Evolutionary conservation across 2,329 filamentous ascomycete species (phyloP).

Genomic region (Cordyceps militaris): DNA sequence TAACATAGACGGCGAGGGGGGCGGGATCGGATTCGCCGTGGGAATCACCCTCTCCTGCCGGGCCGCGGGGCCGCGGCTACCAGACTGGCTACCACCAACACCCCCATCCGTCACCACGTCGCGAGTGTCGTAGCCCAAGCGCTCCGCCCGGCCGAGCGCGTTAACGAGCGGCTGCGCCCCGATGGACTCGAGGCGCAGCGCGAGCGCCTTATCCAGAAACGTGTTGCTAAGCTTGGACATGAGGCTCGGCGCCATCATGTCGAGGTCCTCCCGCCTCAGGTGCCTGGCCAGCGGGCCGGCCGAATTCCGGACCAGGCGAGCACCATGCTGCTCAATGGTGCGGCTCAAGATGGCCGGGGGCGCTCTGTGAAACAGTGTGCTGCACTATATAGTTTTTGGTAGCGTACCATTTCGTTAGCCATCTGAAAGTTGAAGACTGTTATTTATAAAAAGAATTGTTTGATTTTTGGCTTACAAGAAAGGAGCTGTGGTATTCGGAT

Average conservation of each 20-base stretch:
- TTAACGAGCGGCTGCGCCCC: conserved; percentile 48
- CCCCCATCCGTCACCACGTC: conserved; percentile 42
- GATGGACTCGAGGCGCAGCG: conserved; percentile 45
- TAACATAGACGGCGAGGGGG: neutral
- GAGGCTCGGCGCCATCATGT: conserved; percentile 37
- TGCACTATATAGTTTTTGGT: conserved; percentile 31
- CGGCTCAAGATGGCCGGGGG: conserved; percentile 28
- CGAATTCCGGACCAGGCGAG: conserved; percentile 33
- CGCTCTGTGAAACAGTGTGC: conserved; percentile 41
- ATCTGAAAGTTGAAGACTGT: too few relatives aligned
- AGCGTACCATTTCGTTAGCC: too few relatives aligned
- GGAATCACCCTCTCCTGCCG: conserved; percentile 34
- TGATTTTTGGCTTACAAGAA: conserved; percentile 42
- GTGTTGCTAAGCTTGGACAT: conserved; percentile 38
- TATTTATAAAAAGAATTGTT: too few relatives aligned
- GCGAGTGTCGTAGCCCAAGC: conserved; percentile 47
- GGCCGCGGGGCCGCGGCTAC: neutral
- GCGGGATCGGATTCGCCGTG: conserved; percentile 11
- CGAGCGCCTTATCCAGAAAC: conserved; percentile 48
- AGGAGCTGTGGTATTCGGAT: conserved; percentile 39
- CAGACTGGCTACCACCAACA: neutral
- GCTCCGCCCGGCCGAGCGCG: conserved; percentile 48
- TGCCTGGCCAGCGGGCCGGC: conserved; percentile 36
- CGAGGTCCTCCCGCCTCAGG: conserved; percentile 35
- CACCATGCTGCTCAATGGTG: conserved; percentile 40